phyloP scores from a whole-genome alignment of 371 early-diverging fungal genomes.

The Parasitella parasitica region DNA sequence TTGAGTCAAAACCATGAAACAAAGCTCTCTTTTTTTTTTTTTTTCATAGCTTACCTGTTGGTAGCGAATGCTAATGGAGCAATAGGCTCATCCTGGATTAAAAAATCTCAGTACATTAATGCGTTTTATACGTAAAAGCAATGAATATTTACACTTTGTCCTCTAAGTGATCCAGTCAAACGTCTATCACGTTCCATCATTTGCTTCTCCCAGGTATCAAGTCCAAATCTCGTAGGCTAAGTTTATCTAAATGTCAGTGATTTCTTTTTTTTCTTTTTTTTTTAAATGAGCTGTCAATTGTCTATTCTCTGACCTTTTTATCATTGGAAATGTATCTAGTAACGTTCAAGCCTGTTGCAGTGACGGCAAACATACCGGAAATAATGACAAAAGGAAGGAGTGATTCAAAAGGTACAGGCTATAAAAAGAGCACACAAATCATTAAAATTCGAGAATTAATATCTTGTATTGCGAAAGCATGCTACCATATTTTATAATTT shows the following conservation, averaged over 20 bases:
- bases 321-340: slow-evolving; percentile 45
- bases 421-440: background rate
- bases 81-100: slow-evolving; percentile 32
- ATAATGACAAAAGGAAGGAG: slow-evolving; percentile 50
- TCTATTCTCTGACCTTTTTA: slow-evolving; percentile 31
- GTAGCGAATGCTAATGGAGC: slow-evolving; percentile 47
- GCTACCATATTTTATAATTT: slow-evolving; percentile 4
- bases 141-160: slow-evolving; percentile 42
- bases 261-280: too few relatives aligned
- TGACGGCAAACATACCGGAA: slow-evolving; percentile 38
- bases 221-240: slow-evolving; percentile 24
- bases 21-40: too few relatives aligned
- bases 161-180: slow-evolving; percentile 48
- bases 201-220: slow-evolving; percentile 51
- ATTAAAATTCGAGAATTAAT: background rate
- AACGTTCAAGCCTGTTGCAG: slow-evolving; percentile 39
- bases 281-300: background rate
- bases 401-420: slow-evolving; percentile 58
- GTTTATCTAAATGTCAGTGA: background rate
- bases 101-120: background rate
- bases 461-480: background rate
- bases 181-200: slow-evolving; percentile 61
- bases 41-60: slow-evolving; percentile 39
- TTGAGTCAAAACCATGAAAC: background rate
- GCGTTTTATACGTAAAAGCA: background rate